Evolutionary conservation across 148 eudicot species (phyloP).

Genomic region (Amaranthus hypochondriacus): DNA sequence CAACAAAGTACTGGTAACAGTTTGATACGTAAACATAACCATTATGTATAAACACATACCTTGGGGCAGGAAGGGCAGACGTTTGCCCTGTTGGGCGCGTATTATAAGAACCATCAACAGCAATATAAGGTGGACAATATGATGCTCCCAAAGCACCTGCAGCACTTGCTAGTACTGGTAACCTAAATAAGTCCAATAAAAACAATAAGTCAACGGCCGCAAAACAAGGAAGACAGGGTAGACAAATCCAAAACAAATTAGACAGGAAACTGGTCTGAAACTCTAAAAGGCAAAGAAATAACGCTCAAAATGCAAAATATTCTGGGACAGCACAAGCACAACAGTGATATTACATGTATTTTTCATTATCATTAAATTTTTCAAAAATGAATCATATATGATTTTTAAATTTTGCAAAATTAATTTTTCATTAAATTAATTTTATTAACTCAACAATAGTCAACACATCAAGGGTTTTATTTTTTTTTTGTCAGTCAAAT

Average conservation of each 20-base stretch:
- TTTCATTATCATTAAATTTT: not conserved
- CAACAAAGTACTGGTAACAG: not conserved
- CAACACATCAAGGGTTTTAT: too few relatives aligned
- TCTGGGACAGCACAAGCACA: not conserved
- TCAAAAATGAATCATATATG: too few relatives aligned
- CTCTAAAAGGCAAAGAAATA: not conserved
- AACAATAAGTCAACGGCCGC: not conserved
- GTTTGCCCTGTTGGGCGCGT: constrained; percentile 66
- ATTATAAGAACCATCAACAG: constrained; percentile 70
- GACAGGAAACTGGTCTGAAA: not conserved
- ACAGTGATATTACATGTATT: not conserved
- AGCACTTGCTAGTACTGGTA: constrained; percentile 82
- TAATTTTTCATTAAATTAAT: too few relatives aligned
- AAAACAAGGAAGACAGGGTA: not conserved
- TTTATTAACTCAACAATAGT: too few relatives aligned
- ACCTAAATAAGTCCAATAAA: constrained; percentile 41
- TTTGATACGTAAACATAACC: not conserved
- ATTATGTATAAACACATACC: constrained; percentile 33
- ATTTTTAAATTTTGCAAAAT: too few relatives aligned
- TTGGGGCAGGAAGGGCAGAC: constrained; percentile 50
- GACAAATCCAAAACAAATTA: not conserved
- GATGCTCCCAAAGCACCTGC: constrained; percentile 81
- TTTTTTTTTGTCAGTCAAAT: too few relatives aligned
- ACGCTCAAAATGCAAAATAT: not conserved
- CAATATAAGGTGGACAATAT: constrained; percentile 69